Base-by-base conservation (phyloP, 2,329 filamentous ascomycete genomes). In the Sphaerostilbella broomeana region DNA sequence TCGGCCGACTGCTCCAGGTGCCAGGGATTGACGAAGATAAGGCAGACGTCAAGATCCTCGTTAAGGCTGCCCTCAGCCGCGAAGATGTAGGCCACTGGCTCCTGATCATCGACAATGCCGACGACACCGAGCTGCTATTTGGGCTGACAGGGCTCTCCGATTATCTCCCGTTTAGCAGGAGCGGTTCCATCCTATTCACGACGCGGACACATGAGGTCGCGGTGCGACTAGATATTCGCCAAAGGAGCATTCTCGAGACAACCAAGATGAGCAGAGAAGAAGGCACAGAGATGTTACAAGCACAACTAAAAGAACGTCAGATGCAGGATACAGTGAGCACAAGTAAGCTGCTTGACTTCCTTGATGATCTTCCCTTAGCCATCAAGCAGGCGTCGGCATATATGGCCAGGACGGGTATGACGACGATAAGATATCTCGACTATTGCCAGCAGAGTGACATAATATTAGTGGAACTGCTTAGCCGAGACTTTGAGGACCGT, bases 21-120 rank as follows among this genome's bases (percentile, higher is more conserved):
- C 24, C 48, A 2, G 55, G 54, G 5, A 51, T 58, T 4, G 48
- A 63, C 4, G 45, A 65, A n/a, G 45, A 55, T 2, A 53, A 60
- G 4, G 53, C 50, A 1, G 58, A 69, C 39, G 37, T 64, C 2
- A 64, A 58, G 27, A 17, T 24, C 9, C 51, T 65, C 2, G 58
- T 70, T 4, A 62, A 62, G 25, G 29, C 26, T 4, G 48, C 46
- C 9, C 43, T 70, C 2, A 59, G 53, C 24, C 39, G 43, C 4
- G 47, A 52, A n/a, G 41, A 24, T n/a, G 42, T 31, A 2, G 52
- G 56, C 2, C 42, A 43, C 1, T 70, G 64, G 67, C 50, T 71
- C 2, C 40, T 70, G 27, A 51, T 72, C 26, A 35, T 70, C n/a
- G 65, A 72, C 38, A 70, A 68, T 35, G 63, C 61, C 10, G 64